phyloP scores from a whole-genome alignment of 2,329 filamentous ascomycete species.

The Akanthomyces uredinophilus region DNA sequence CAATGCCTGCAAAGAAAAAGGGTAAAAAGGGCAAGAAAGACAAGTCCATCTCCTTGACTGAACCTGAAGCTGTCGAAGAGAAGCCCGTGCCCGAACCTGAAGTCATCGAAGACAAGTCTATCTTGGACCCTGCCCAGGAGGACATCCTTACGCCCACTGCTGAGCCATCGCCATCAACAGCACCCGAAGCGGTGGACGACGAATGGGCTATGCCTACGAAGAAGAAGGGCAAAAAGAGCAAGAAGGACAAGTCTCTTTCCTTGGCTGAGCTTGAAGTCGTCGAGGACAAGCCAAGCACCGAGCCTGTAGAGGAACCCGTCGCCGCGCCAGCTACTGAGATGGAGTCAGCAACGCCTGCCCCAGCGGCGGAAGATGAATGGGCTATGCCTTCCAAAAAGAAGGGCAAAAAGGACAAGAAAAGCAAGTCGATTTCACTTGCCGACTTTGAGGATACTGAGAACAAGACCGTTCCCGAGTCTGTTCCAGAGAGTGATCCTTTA shows the following conservation, averaged over 20 bases:
- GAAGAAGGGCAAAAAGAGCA: slow-evolving; percentile 37
- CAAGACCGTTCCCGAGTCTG: not conserved
- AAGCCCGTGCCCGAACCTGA: not conserved
- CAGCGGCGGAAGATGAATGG: slow-evolving; percentile 16
- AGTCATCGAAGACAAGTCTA: too few species aligned
- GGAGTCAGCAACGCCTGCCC: not conserved
- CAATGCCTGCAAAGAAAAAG: slow-evolving; percentile 26
- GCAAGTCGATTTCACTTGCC: not conserved
- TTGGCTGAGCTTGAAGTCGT: not conserved
- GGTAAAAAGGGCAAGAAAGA: slow-evolving; percentile 32
- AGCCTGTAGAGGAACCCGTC: too few species aligned
- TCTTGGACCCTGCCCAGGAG: too few species aligned
- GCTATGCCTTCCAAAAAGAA: slow-evolving; percentile 31
- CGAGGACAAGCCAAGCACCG: too few species aligned
- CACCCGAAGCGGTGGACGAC: slow-evolving; percentile 13
- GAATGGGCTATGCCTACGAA: slow-evolving; percentile 22
- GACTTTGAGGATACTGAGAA: slow-evolving; percentile 1
- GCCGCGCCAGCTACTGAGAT: not conserved
- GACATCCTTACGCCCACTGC: not conserved
- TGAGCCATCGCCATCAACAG: not conserved
- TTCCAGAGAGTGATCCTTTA: not conserved
- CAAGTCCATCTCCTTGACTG: not conserved
- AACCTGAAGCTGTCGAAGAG: too few species aligned
- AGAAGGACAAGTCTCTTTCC: slow-evolving; percentile 15
- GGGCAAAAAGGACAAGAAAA: slow-evolving; percentile 32